phyloP scores from a whole-genome alignment of 2,329 filamentous ascomycete genomes.

The Gyromitra esculenta region DNA sequence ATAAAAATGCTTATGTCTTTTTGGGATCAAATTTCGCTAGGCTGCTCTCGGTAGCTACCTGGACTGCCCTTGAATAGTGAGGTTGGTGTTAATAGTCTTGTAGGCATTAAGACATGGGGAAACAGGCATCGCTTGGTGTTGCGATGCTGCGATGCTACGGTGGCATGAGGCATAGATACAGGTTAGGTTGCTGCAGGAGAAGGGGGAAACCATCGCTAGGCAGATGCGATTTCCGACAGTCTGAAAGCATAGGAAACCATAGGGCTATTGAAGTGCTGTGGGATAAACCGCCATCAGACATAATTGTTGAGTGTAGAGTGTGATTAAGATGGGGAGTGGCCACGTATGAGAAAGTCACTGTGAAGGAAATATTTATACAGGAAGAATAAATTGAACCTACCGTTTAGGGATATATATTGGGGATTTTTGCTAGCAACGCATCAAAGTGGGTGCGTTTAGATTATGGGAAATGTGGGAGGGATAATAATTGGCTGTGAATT shows the following conservation, averaged over 20 bases:
- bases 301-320: neutral
- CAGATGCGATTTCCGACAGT: no score
- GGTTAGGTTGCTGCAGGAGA: neutral
- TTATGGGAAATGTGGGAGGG: neutral
- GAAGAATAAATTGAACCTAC: neutral
- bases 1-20: neutral
- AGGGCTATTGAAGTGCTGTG: neutral
- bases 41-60: neutral
- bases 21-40: neutral
- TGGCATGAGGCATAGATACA: neutral
- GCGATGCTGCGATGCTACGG: neutral
- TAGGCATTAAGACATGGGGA: neutral
- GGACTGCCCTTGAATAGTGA: neutral
- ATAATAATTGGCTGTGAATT: neutral
- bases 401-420: neutral
- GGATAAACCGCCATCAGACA: neutral
- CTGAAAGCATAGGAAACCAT: neutral
- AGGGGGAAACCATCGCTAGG: neutral
- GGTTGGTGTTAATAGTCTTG: neutral
- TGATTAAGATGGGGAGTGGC: neutral
- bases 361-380: neutral
- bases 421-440: neutral
- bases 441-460: neutral
- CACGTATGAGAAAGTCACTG: neutral
- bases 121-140: neutral